Evolutionary conservation across 129 eudicot genomes (phyloP).

Genomic region (Silybum marianum): DNA sequence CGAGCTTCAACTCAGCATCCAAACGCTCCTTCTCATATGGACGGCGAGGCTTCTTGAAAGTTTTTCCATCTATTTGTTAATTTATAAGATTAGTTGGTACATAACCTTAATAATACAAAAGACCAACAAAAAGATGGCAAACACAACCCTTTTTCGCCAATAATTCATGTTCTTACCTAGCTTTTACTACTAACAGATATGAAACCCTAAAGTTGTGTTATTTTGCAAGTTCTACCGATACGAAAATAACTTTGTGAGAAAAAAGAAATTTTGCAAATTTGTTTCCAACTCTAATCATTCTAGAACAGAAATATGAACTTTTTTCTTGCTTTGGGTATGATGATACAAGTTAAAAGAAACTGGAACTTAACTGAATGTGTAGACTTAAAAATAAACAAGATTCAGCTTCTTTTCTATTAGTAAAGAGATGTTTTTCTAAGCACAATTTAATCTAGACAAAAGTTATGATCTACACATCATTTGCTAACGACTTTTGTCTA

Average conservation of each 20-base stretch:
- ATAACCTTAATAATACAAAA: not conserved
- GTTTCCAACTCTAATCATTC: not conserved
- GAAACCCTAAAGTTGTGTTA: not conserved
- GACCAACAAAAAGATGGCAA: not conserved
- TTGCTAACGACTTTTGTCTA: not conserved
- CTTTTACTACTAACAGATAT: not conserved
- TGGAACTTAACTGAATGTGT: not conserved
- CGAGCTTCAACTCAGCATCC: conserved; percentile 44
- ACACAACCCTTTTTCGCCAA: not conserved
- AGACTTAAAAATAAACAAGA: not conserved
- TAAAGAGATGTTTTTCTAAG: not conserved
- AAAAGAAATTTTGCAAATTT: not conserved
- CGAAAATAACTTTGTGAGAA: not conserved
- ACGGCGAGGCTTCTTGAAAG: conserved; percentile 54
- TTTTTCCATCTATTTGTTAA: conserved; percentile 40
- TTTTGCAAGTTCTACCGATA: not conserved
- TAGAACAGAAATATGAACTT: not conserved
- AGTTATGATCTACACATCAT: not conserved
- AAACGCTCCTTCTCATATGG: conserved; percentile 53
- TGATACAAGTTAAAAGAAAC: not conserved
- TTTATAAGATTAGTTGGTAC: not conserved
- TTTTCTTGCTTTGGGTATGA: not conserved
- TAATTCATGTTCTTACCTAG: not conserved
- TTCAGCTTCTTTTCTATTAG: not conserved
- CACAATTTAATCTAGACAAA: not conserved